Conservation (phyloP, 208 protist species). For the Trypanosoma rangeli region DNA sequence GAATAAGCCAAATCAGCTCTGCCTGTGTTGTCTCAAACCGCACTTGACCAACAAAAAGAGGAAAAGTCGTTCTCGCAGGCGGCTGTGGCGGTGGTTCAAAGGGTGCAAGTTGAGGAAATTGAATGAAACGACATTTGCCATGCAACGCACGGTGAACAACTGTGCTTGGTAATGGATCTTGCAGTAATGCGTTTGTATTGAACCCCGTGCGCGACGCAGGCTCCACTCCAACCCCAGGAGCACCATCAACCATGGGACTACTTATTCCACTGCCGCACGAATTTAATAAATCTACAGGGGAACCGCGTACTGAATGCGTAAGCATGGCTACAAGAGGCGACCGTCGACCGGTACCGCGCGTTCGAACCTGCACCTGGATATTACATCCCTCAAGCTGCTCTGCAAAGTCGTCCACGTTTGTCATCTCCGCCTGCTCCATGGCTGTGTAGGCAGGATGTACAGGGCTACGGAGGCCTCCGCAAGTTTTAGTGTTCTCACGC, state of each 20-base stretch:
- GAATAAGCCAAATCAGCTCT: slow-evolving; percentile 79
- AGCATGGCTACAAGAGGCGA: slow-evolving; percentile 7
- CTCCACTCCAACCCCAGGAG: neutral
- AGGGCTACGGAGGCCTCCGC: neutral
- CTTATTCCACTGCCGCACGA: neutral
- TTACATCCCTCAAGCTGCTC: neutral
- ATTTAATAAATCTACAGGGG: neutral
- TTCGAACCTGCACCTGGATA: slow-evolving; percentile 10
- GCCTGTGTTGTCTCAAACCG: slow-evolving; percentile 78
- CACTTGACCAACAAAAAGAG: slow-evolving; percentile 85
- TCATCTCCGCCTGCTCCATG: neutral
- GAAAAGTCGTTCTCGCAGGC: slow-evolving; percentile 17
- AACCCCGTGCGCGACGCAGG: neutral
- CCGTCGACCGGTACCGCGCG: neutral
- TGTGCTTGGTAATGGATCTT: slow-evolving; percentile 33
- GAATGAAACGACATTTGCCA: slow-evolving; percentile 72
- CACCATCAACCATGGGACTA: neutral
- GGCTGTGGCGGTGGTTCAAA: slow-evolving; percentile 20
- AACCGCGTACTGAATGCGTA: neutral
- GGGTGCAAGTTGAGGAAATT: slow-evolving; percentile 47
- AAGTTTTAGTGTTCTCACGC: neutral
- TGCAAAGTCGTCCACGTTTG: neutral
- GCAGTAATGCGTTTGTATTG: neutral
- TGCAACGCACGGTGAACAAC: slow-evolving; percentile 67
- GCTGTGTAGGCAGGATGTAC: neutral